Evolutionary conservation across 2,329 filamentous ascomycete genomes (phyloP), one percentile per base, ranked within the genome.

Genomic region (Sarocladium oryzae): DNA sequence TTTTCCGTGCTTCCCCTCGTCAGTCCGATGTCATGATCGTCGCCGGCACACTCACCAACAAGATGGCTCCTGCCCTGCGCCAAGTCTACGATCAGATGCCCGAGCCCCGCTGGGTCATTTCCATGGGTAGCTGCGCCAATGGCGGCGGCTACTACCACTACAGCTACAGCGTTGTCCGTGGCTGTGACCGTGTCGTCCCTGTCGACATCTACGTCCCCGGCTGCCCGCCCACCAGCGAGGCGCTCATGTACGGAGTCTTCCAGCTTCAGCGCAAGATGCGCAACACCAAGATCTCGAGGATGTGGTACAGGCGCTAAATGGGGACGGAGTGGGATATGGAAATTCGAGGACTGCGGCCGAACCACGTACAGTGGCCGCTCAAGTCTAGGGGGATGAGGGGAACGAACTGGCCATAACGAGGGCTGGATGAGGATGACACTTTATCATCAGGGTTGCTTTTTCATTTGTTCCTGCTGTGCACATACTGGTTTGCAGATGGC

Each of bases 61-160:
- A 96, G 77, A 96, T 96, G 90, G 89, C 89, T 1, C 89, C 90
- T 2, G 90, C 90, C 30, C 74, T 96, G 64, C 79, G 90, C 68
- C 88, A 93, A 72, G 86, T 95, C 55, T 96, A 96, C 73, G 90
- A 96, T 69, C 90, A 95, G 76, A 95, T 95, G 89, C 89, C 89
- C 26, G 89, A 95, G 28, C 89, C 89, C 16, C 79, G 86, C 64
- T 95, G 89, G 89, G 89, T 92, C 60, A 69, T 82, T 62, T 88
- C 83, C 60, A 92, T 92, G 88, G 88, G 88, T 11, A 88, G 83
- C 62, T 92, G 88, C 67, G 88, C 88, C 54, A 91, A 91, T 68
- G 88, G 88, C 49, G 88, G 88, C 55, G 88, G 88, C 51, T 92
- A 92, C 73, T 91, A 92, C 68, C 88, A 92, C 70, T 91, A 92